phyloP scores from a whole-genome alignment of 2,329 filamentous ascomycete species.

The Neopestalotiopsis sp. region DNA sequence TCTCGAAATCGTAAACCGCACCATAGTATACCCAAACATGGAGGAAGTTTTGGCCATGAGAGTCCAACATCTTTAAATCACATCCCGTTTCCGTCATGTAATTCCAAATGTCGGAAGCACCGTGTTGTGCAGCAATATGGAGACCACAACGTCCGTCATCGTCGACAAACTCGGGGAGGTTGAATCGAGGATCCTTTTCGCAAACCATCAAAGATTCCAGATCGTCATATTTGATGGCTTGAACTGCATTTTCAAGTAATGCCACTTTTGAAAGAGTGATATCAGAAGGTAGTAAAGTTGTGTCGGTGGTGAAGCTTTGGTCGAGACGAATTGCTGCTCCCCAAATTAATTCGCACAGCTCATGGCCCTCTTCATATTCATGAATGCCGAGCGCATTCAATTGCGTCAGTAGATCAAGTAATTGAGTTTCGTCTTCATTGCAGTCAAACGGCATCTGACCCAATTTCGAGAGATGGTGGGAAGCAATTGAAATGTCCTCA shows the following conservation, averaged over 20 bases:
- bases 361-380: background rate
- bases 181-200: background rate
- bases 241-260: background rate
- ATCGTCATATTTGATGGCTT: background rate
- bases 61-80: background rate
- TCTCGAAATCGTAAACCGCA: too few species aligned
- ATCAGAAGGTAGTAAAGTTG: background rate
- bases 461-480: background rate
- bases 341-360: background rate
- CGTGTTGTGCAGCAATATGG: background rate
- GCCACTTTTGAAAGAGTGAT: background rate
- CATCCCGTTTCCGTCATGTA: background rate
- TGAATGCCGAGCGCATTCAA: background rate
- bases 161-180: background rate
- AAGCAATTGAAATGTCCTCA: background rate
- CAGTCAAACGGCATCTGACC: too few species aligned
- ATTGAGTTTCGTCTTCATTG: background rate
- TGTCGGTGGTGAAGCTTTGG: background rate
- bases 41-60: background rate
- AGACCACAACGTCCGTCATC: fast-evolving
- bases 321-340: background rate
- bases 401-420: background rate
- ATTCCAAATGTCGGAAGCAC: background rate
- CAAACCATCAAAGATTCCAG: background rate
- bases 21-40: too few species aligned